phyloP scores from a whole-genome alignment of 495 filamentous ascomycete genomes.

The Penicillium lagena region DNA sequence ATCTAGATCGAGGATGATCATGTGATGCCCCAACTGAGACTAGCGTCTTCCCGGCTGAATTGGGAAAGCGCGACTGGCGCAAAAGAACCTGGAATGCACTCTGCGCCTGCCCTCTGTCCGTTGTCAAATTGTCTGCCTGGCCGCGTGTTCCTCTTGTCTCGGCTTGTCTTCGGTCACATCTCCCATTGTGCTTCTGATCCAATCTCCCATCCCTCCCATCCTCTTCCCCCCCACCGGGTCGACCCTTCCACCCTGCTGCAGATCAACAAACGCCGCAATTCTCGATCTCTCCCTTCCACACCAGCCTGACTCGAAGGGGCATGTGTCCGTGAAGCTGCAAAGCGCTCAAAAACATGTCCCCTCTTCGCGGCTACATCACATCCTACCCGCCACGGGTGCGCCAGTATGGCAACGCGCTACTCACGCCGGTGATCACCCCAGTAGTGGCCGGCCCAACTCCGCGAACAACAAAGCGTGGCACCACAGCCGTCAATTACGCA shows the following conservation, averaged over 20 bases:
- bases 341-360: slow-evolving; percentile 42
- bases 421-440: slow-evolving; percentile 77
- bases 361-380: slow-evolving; percentile 82
- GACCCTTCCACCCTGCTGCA: slow-evolving; percentile 6
- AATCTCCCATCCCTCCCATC: neutral
- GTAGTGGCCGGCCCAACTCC: slow-evolving; percentile 59
- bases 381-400: slow-evolving; percentile 89
- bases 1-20: slow-evolving; percentile 1
- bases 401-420: slow-evolving; percentile 85
- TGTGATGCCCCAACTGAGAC: slow-evolving; percentile 19
- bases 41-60: slow-evolving; percentile 15
- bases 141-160: neutral
- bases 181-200: too few relatives aligned
- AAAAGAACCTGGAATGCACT: slow-evolving; percentile 15
- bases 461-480: slow-evolving; percentile 93
- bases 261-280: slow-evolving; percentile 11
- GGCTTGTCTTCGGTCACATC: neutral
- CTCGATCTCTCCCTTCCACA: neutral
- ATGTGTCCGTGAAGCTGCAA: slow-evolving; percentile 30
- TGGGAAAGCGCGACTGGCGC: slow-evolving; percentile 34
- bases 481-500: slow-evolving; percentile 93
- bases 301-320: slow-evolving; percentile 24
- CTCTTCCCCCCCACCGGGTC: neutral
- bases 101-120: too few relatives aligned
- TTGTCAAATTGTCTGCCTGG: neutral